Evolutionary conservation across 169 alveolate genomes (phyloP).

Genomic region (Neospora caninum): DNA sequence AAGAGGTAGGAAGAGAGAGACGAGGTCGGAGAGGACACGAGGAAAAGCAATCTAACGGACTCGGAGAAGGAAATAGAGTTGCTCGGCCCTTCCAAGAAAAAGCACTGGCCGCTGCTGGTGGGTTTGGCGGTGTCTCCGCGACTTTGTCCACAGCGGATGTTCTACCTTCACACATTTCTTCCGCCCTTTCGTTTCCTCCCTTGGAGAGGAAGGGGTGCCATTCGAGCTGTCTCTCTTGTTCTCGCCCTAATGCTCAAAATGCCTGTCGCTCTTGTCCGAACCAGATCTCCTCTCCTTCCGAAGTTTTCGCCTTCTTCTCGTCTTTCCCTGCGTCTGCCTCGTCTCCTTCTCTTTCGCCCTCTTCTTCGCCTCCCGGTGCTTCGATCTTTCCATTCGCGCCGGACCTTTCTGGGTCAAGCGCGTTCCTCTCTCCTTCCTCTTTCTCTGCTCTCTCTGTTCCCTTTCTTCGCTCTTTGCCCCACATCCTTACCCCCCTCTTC

Average conservation of each 20-base stretch:
- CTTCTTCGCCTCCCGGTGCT: neutral
- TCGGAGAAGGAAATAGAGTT: neutral
- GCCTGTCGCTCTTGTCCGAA: constrained; percentile 6
- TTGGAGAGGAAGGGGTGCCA: neutral
- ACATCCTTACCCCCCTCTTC: neutral
- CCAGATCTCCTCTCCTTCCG: neutral
- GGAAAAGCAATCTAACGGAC: neutral
- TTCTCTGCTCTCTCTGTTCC: neutral
- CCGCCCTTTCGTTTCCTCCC: constrained; percentile 6
- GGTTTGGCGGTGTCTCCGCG: neutral
- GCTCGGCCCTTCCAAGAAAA: neutral
- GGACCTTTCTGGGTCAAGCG: neutral
- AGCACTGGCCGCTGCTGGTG: neutral
- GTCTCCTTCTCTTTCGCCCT: neutral
- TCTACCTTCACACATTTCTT: neutral
- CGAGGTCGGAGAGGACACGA: too few relatives aligned
- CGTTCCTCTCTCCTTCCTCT: neutral
- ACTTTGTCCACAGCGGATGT: neutral
- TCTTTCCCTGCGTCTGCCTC: neutral
- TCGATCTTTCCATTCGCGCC: neutral
- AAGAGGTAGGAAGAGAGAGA: too few relatives aligned
- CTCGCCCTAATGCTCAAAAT: neutral
- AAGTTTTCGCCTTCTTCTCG: neutral
- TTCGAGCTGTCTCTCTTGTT: neutral
- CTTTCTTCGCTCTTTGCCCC: neutral